Base-by-base conservation (phyloP, 768 basidiomycete species). In the Lactifluus rugatus region DNA sequence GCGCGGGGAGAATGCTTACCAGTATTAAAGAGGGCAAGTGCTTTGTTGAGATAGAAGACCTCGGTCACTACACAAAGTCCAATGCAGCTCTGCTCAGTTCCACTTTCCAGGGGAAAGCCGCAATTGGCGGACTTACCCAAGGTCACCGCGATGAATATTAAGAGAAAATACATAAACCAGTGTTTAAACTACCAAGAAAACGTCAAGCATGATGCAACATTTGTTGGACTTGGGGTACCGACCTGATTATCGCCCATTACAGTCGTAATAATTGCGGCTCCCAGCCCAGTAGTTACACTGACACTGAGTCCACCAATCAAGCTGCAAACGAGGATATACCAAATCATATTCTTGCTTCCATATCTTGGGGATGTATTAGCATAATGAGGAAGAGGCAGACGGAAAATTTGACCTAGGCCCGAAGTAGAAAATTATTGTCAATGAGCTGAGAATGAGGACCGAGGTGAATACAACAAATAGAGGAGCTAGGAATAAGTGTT, bases 251-350 rank as follows among this genome's bases (percentile, higher is more conserved):
- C 76, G 39, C 88, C 88, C 73, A 78, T 73, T 5, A 77, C 81
- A 42, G 82, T 82, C 49, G 87, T 84, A 26, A 99, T 85, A 65
- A 98, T 96, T 21, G 93, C 87, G 44, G 90, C 77, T 46, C 96
- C 93, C 37, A 97, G 79, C 34, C 96, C 95, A 32, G 92, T 93
- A 14, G 94, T 95, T 54, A 95, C 94, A 65, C 88, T 91, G 63
- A 95, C 92, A 57, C 87, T 89, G 48, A 95, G 85, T 0, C 96
- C 96, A 17, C 96, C 96, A 67, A 99, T 97, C 80, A 97, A 85
- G 62, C 87, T 91, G 72, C 96, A 99, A 46, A 99, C 89, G 42
- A 79, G 76, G 62, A 98, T 94, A 70, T 95, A 91, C 89, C 89
- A 92, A 52, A 98, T 71, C 95, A 97, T 96, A 67, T 83, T 89